phyloP scores from a whole-genome alignment of 2,329 filamentous ascomycete genomes.

The Canariomyces notabilis region DNA sequence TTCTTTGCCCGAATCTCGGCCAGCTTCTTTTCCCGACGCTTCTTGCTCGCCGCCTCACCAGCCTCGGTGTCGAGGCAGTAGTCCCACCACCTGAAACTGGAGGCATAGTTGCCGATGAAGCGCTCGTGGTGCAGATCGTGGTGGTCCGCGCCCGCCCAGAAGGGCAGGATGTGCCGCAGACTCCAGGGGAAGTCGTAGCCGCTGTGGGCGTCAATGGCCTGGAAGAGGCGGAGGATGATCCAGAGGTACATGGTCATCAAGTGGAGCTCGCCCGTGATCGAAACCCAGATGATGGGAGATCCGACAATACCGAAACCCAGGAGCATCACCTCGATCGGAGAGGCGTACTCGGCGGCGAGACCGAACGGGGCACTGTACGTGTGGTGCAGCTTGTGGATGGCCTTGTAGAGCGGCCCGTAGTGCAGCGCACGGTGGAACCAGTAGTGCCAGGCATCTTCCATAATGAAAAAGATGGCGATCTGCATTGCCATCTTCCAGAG shows the following conservation, averaged over 20 bases:
- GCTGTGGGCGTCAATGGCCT: slow-evolving; percentile 95
- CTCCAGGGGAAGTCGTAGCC: slow-evolving; percentile 99
- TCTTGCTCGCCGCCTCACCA: slow-evolving; percentile 78
- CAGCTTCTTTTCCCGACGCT: slow-evolving; percentile 72
- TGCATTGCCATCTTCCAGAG: slow-evolving; percentile 83
- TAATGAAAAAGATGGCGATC: slow-evolving; percentile 87
- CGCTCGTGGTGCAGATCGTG: slow-evolving; percentile 97
- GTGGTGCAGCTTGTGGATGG: slow-evolving; percentile 98
- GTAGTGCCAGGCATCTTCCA: slow-evolving; percentile 98
- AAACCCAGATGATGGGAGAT: slow-evolving; percentile 76
- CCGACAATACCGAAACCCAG: slow-evolving; percentile 84
- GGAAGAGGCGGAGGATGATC: slow-evolving; percentile 89
- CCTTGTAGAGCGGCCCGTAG: slow-evolving; percentile 91
- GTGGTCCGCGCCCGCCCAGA: slow-evolving; percentile 97
- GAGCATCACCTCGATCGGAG: slow-evolving; percentile 93
- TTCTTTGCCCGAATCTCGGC: slow-evolving; percentile 62
- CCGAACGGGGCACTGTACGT: slow-evolving; percentile 98
- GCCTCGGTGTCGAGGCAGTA: slow-evolving; percentile 90
- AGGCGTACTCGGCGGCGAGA: slow-evolving; percentile 93
- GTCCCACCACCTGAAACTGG: slow-evolving; percentile 99
- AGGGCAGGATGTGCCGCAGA: slow-evolving; percentile 88
- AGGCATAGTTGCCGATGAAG: slow-evolving; percentile 97
- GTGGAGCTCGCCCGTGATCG: slow-evolving; percentile 79
- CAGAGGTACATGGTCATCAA: slow-evolving; percentile 97
- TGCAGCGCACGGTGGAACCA: slow-evolving; percentile 91